Percentiles rank a stretch among this genome's conserved stretches.
phyloP scores from a whole-genome alignment of 2,329 filamentous ascomycete genomes.

The Talaromyces sp. region DNA sequence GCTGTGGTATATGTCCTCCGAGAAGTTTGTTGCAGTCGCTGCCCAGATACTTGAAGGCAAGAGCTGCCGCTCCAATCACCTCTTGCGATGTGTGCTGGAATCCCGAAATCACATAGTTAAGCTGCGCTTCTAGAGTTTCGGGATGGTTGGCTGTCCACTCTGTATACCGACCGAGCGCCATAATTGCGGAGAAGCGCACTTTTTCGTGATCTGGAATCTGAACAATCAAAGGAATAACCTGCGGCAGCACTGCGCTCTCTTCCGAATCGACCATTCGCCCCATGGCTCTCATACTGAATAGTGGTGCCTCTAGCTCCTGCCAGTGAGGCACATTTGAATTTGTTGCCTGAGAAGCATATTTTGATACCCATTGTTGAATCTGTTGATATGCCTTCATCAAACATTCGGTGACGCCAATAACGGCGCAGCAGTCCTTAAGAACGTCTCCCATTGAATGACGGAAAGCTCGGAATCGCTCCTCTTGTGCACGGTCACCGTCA shows the following conservation, averaged over 20 bases:
- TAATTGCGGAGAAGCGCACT: conserved; percentile 95
- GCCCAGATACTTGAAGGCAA: conserved; percentile 96
- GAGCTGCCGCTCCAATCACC: conserved; percentile 83
- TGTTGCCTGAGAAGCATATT: conserved; percentile 72
- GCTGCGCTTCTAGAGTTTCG: conserved; percentile 85
- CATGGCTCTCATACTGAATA: conserved; percentile 94
- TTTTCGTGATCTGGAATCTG: conserved; percentile 96
- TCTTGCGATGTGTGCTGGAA: conserved; percentile 87
- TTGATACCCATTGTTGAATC: conserved; percentile 84
- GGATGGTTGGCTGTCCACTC: conserved; percentile 96
- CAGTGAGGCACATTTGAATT: conserved; percentile 79
- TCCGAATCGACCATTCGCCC: conserved; percentile 92
- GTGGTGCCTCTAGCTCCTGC: conserved; percentile 91
- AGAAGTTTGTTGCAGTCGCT: conserved; percentile 88
- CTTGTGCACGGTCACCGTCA: conserved; percentile 89
- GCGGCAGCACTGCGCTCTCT: conserved; percentile 80
- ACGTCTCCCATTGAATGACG: conserved; percentile 97
- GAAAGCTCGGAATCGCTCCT: conserved; percentile 96
- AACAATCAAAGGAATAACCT: conserved; percentile 88
- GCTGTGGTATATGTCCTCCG: conserved; percentile 74
- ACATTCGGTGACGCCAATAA: conserved; percentile 90
- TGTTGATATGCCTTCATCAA: conserved; percentile 80
- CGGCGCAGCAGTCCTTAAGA: conserved; percentile 92
- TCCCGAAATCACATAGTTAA: conserved; percentile 91
- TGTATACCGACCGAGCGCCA: conserved; percentile 94